Base-by-base conservation (phyloP, 177 flowering plant genomes). In the Vitis hybrid region DNA sequence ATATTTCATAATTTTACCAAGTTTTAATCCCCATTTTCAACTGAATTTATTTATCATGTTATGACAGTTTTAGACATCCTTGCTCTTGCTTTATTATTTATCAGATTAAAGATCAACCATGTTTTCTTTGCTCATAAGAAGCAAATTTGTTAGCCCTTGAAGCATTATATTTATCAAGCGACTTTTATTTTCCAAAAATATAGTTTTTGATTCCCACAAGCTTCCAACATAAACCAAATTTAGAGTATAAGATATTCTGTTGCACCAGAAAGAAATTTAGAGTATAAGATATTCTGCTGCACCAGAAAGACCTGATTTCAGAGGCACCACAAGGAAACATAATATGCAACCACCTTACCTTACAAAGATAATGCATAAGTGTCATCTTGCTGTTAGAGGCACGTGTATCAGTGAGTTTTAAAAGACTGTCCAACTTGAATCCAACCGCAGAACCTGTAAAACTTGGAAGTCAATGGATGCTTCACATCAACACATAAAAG, bases 331-430 rank as follows among this genome's bases (percentile, higher is more conserved):
- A 76, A 48, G 51, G 62, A 63, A 51, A 52, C 20, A 53, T 10
- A 49, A 31, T 12, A 67, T 10, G 61, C 18, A 2, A 39, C 26
- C 65, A 57, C 1, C 67, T 68, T 78, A 92, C 97, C 96, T 92
- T 90, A 70, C 97, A 90, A 73, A 92, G 88, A 76, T 85, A 92
- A 82, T 92, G 94, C 95, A 92, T 90, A 20, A 90, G 92, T 54
- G 96, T 92, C 94, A 89, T 92, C 82, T 86, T 92, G 80, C 71
- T 90, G 79, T 86, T 90, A 51, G 94, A 68, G 73, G 95, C 91
- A 80, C 97, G 97, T 10, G 97, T 92, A 70, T 92, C 97, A 31
- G 82, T 77, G 55, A 92, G 91, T 80, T 92, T 92, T 65, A 89
- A 77, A 72, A 92, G 92, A 77, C 96, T 92, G 72, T 92, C 97